Evolutionary conservation across 2,329 filamentous ascomycete species (phyloP).

Genomic region (Sphaerulina vaccinii): DNA sequence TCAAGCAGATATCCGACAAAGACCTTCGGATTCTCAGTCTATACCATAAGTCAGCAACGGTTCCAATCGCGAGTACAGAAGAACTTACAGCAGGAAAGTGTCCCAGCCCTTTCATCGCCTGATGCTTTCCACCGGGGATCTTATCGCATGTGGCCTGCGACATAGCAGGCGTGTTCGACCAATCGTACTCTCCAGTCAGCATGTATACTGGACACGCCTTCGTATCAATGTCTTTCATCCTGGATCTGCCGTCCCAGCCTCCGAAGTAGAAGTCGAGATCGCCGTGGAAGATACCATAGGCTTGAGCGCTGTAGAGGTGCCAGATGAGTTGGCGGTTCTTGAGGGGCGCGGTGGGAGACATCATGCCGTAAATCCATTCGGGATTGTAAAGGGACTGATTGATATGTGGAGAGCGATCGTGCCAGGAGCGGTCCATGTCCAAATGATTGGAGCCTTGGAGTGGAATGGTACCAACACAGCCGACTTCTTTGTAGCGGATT

Average conservation of each 20-base stretch:
- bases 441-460: slow-evolving; percentile 47
- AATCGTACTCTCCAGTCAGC: slow-evolving; percentile 53
- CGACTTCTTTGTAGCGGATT: slow-evolving; percentile 48
- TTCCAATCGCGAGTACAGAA: too few species aligned
- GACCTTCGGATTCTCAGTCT: slow-evolving; percentile 41
- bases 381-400: slow-evolving; percentile 48
- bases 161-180: slow-evolving; percentile 50
- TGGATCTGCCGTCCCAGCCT: slow-evolving; percentile 50
- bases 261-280: slow-evolving; percentile 54
- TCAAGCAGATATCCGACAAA: slow-evolving; percentile 37
- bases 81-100: slow-evolving; percentile 46
- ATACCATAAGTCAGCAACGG: neutral
- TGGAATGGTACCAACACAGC: slow-evolving; percentile 48
- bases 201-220: slow-evolving; percentile 53
- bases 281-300: slow-evolving; percentile 54
- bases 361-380: slow-evolving; percentile 54
- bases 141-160: slow-evolving; percentile 48
- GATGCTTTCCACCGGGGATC: slow-evolving; percentile 47
- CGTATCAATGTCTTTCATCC: slow-evolving; percentile 45
- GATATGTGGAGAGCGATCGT: slow-evolving; percentile 49
- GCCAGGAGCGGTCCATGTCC: slow-evolving; percentile 43
- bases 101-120: slow-evolving; percentile 47
- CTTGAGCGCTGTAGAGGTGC: slow-evolving; percentile 51
- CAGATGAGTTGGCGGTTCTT: slow-evolving; percentile 50
- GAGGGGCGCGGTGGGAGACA: slow-evolving; percentile 47